A percentile compares a stretch with the other conserved stretches of the same genome.
phyloP scores from a whole-genome alignment of 2,329 filamentous ascomycete species.

The Trichoderma sp. region DNA sequence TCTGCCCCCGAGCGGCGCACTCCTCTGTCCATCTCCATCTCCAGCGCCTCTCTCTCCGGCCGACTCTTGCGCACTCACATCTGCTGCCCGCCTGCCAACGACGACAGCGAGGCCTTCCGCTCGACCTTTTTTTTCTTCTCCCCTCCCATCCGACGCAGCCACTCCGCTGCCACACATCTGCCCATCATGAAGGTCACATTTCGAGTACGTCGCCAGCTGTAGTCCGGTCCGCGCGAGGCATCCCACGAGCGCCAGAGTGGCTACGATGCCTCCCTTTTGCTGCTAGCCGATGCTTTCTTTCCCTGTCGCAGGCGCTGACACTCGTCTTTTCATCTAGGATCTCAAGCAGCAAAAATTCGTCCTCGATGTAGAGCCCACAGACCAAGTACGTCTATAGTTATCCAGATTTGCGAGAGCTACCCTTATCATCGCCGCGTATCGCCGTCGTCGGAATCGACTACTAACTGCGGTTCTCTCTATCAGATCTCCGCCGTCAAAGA shows the following conservation, averaged over 20 bases:
- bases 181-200: slow-evolving; percentile 69
- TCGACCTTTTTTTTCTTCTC: not conserved
- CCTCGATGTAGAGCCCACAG: slow-evolving; percentile 89
- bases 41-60: not conserved
- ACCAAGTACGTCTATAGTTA: slow-evolving; percentile 68
- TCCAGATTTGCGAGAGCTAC: slow-evolving; percentile 22
- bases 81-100: slow-evolving; percentile 13
- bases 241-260: not conserved
- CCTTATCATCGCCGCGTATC: slow-evolving; percentile 23
- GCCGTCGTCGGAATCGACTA: not conserved
- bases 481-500: slow-evolving; percentile 90
- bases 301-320: not conserved
- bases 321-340: slow-evolving; percentile 60
- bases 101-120: slow-evolving; percentile 17
- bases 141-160: slow-evolving; percentile 26
- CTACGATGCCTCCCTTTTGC: no score
- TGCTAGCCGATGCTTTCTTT: not conserved
- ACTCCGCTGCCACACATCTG: slow-evolving; percentile 39
- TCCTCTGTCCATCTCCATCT: not conserved
- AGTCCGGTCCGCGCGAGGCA: not conserved
- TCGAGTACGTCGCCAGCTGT: slow-evolving; percentile 50
- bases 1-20: not conserved
- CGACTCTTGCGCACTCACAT: slow-evolving; percentile 1
- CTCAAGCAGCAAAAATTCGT: slow-evolving; percentile 98
- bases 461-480: slow-evolving; percentile 15